Conservation (phyloP, 495 filamentous ascomycete genomes). For the Neurospora terricola region DNA sequence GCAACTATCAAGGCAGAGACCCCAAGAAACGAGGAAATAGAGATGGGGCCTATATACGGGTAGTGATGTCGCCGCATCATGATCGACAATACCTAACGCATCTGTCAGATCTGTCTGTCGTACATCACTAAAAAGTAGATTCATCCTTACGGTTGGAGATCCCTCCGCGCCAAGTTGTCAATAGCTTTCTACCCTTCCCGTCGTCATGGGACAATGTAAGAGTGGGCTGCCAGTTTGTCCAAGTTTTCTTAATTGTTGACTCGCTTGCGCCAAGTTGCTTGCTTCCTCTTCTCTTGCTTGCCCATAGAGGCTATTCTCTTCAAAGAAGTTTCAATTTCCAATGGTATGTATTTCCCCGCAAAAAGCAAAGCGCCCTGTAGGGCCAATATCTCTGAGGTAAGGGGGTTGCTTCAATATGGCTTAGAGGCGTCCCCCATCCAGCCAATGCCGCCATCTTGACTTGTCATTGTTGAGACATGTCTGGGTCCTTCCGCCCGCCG, state of each 20-base stretch:
- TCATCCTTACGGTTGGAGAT: neutral
- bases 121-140: constrained; percentile 9
- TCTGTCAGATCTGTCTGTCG: constrained; percentile 27
- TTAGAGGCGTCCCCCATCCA: neutral
- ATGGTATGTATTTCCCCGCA: neutral
- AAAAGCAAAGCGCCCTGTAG: constrained; percentile 3
- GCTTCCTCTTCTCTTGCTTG: neutral
- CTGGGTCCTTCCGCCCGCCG: constrained; percentile 2
- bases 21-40: neutral
- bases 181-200: neutral
- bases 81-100: constrained; percentile 23
- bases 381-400: neutral
- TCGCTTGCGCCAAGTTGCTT: neutral
- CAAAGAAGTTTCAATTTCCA: neutral
- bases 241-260: neutral
- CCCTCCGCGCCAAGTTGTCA: neutral
- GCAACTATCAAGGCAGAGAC: constrained; percentile 2
- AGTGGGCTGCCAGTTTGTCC: neutral
- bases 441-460: neutral
- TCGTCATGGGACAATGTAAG: neutral
- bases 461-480: neutral
- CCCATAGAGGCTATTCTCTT: neutral
- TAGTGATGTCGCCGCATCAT: constrained; percentile 18
- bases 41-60: neutral
- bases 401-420: neutral